Base-by-base conservation (phyloP, 2,329 filamentous ascomycete species). In the Penicillium psychrosexuale region DNA sequence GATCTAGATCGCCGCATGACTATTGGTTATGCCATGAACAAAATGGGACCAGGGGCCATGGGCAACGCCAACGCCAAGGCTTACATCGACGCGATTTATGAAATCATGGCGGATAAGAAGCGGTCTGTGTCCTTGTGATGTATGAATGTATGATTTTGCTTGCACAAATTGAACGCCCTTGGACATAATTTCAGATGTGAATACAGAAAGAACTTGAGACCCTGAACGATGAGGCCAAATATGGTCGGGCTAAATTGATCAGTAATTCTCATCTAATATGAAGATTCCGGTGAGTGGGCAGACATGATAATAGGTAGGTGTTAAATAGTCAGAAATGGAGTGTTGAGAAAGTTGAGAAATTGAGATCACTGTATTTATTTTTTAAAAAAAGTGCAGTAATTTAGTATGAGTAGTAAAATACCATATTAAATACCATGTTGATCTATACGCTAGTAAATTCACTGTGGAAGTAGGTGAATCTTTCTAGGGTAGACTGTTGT, bases 1-100 rank as follows among this genome's bases (percentile, higher is more conserved):
- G 78, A 81, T 58, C 37, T 72, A 5, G 74, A 78, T 31, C 61
- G 71, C 2, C 61, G 67, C 15, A 61, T 80, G 55, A 80, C 78
- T 0, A 72, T 80, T 30, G 62, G 66, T 0, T 80, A 80, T 64
- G 63, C 68, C 2, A 79, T 80, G 77, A 80, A 79, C 55, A 75
- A 71, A 51, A 78, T 80, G 75, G 63, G 51, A 1, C 1, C 15
- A 2, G 68, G 66, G 7, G 61, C 64, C 1, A 3, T 72, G n/a
- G 73, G 72, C 0, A 72, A 67, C 37, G 44, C 46, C 0, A 63
- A 61, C 3, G 65, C 65, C 3, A 58, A 59, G 44, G 63, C 62
- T 3, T 75, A 74, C 55, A 53, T 72, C 3, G 54, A 53, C 31
- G 68, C 66, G 13, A 65, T 73, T 15, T 76, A 74, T 61, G 63